These are phyloP conservation scores for Plasmopara halstedii DNA, from an alignment of 352 stramenopile genomes.

Conservation along the genomic window DNA sequence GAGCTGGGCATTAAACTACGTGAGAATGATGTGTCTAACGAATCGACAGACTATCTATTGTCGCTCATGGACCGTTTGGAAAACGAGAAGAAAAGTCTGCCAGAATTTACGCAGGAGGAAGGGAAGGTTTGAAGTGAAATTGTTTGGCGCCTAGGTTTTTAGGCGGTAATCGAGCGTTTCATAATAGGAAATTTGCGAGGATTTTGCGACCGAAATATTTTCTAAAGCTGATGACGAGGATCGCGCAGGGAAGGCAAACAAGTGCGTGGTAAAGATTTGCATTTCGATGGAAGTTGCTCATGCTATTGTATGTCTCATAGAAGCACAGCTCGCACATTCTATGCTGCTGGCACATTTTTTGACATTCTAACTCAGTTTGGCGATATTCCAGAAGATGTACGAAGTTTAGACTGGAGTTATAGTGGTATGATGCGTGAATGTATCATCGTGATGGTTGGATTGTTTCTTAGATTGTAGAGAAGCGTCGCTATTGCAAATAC, in stretches of 20 bases:
- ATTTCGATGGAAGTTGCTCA: neutral
- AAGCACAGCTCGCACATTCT: conserved; percentile 93
- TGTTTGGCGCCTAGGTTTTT: neutral
- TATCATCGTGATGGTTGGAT: neutral
- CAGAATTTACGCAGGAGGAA: conserved; percentile 88
- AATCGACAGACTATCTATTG: conserved; percentile 85
- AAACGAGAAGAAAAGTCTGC: conserved; percentile 86
- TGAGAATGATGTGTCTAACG: conserved; percentile 64
- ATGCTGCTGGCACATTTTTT: conserved; percentile 94
- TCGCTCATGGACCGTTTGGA: conserved; percentile 89
- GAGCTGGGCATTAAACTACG: conserved; percentile 84
- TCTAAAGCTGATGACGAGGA: conserved; percentile 92
- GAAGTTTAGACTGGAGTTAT: conserved; percentile 1
- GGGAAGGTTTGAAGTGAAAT: conserved; percentile 52
- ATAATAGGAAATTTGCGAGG: conserved; percentile 68
- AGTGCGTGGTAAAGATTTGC: conserved; percentile 34
- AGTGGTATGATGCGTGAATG: conserved; percentile 1
- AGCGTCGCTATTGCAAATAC: conserved; percentile 93
- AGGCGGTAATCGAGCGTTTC: neutral
- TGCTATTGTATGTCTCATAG: conserved; percentile 19
- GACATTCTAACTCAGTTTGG: conserved; percentile 96
- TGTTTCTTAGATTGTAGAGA: conserved; percentile 62
- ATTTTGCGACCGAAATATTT: conserved; percentile 91
- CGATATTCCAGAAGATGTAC: conserved; percentile 65
- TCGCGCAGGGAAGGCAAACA: conserved; percentile 80